phyloP scores from a whole-genome alignment of 2,329 filamentous ascomycete genomes.

The Tolypocladium paradoxum region DNA sequence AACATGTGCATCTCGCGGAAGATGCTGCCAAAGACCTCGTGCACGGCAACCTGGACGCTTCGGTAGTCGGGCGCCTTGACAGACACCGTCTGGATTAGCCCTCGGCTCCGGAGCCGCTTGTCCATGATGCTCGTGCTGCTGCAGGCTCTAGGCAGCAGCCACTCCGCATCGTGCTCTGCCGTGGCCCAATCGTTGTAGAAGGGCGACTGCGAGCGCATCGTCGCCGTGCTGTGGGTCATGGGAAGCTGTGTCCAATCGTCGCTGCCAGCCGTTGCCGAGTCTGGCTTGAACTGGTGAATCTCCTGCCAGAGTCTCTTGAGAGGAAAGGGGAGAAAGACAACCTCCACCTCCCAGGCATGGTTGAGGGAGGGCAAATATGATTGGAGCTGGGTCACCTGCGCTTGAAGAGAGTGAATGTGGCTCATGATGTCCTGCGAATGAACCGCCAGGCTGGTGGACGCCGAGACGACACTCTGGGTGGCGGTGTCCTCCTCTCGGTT shows the following conservation, averaged over 20 bases:
- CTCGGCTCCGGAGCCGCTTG: conserved; percentile 62
- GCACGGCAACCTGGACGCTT: conserved; percentile 55
- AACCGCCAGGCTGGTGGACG: conserved; percentile 30
- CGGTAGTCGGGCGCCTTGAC: conserved; percentile 54
- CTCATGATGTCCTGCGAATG: conserved; percentile 36
- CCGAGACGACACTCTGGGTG: conserved; percentile 34
- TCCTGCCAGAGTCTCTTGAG: conserved; percentile 45
- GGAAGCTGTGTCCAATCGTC: conserved; percentile 48
- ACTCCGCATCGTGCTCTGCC: conserved; percentile 39
- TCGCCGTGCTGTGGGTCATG: conserved; percentile 32
- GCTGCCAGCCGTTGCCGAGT: conserved; percentile 19
- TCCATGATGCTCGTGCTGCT: conserved; percentile 52
- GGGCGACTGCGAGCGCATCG: conserved; percentile 36
- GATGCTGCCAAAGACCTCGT: conserved; percentile 49
- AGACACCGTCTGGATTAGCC: conserved; percentile 54
- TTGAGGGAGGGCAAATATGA: conserved; percentile 48
- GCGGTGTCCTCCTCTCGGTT: conserved; percentile 30
- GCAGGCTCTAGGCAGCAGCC: conserved; percentile 60
- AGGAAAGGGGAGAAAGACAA: conserved; percentile 64
- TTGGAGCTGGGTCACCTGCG: conserved; percentile 46
- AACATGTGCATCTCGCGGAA: conserved; percentile 32
- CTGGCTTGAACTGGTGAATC: conserved; percentile 34
- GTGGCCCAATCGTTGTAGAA: conserved; percentile 34
- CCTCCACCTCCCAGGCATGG: conserved; percentile 64
- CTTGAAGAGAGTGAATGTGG: conserved; percentile 38